These are phyloP conservation scores for Penicillium expansum DNA, from an alignment of 2,329 filamentous ascomycete genomes.

Conservation along the genomic window DNA sequence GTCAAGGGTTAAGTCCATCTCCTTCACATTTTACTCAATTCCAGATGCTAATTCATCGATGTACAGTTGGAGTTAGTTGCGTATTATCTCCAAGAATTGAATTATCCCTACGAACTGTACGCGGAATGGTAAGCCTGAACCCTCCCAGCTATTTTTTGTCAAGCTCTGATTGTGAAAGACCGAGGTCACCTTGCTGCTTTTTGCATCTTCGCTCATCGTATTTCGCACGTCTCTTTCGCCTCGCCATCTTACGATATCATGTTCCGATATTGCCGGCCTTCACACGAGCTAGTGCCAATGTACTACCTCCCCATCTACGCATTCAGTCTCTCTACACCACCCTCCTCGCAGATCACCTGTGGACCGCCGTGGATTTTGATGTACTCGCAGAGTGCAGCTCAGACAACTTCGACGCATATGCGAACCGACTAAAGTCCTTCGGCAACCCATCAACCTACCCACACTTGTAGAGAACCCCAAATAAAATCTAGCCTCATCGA, in stretches of 20 bases:
- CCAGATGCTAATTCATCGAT: neutral
- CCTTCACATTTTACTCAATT: neutral
- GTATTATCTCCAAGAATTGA: neutral
- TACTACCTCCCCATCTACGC: neutral
- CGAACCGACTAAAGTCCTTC: neutral
- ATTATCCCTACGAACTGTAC: neutral
- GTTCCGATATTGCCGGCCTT: neutral
- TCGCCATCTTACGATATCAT: neutral
- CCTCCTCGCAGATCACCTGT: no score
- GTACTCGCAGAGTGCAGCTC: neutral
- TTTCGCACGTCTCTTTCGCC: no score
- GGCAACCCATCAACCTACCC: neutral
- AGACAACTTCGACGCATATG: neutral
- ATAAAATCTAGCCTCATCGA: neutral
- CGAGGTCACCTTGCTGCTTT: no score
- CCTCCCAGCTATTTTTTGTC: neutral
- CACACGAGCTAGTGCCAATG: neutral
- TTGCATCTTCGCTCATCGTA: no score
- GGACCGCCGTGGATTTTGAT: neutral
- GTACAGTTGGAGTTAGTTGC: neutral
- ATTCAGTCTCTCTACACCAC: neutral
- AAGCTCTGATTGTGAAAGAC: neutral
- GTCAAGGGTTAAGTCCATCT: neutral
- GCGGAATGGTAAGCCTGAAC: neutral
- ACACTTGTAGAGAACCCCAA: neutral